Base-by-base conservation (phyloP, 2,329 filamentous ascomycete species). In the Huntiella moniliformis region DNA sequence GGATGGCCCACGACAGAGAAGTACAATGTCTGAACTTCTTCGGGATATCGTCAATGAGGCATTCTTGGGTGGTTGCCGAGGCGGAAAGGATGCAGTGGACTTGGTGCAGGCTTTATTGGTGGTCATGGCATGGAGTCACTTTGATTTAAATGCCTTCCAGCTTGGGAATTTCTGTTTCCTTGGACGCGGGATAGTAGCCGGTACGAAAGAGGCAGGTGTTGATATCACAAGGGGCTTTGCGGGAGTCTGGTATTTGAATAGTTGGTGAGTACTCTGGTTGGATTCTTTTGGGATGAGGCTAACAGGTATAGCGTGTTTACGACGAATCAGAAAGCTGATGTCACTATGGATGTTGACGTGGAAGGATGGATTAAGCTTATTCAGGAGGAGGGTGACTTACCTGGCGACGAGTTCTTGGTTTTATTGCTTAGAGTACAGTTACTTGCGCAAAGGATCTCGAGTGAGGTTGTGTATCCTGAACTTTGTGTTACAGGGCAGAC, bases 161-260 rank as follows among this genome's bases (percentile, higher is more conserved):
- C 56, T 70, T 34, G 68, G 63, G 1, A 70, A 70, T 44, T 47
- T 71, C 4, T 55, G 71, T 2, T 70, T 67, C 50, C 56, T 72
- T 42, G 61, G 22, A 28, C 22, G 22, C 22, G 22, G 22, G 6
- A 28, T 28, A 28, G 22, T 28, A 28, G 22, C 22, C 22, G 22
- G 22, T 3, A 8, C 6, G 10, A 28, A 8, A 28, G 22, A 28
- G 6, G 22, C 1, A 6, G 22, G 22, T 7, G 10, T 28, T 8
- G 6, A 28, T 10, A 3, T 62, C 39, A 62, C 69, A 56, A 59
- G 68, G 38, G 65, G 67, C 0, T 69, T 67, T 53, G 61, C 61
- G 1, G 67, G 66, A 2, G 66, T 64, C 3, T 72, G 68, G 48
- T 71, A 71, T 46, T 52, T 71, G 3, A 66, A 67, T 28, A 67